These are phyloP conservation scores for Phaeosphaeria sp. DNA, from an alignment of 2,329 filamentous ascomycete species.

Conservation along the genomic window DNA sequence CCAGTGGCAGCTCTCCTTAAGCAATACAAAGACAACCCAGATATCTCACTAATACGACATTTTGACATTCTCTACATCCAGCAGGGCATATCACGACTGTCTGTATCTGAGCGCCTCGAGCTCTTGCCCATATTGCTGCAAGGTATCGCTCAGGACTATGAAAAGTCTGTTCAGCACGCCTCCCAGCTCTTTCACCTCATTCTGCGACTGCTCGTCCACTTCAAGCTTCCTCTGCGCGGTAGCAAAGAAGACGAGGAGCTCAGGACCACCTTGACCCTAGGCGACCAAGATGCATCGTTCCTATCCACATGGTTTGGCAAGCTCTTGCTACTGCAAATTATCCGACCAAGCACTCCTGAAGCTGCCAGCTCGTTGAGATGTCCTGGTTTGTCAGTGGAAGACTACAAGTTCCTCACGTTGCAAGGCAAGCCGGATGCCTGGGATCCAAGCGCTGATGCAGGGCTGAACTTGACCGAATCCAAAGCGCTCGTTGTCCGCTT, in stretches of 20 bases:
- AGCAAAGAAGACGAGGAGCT: constrained; percentile 78
- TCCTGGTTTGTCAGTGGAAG: constrained; percentile 68
- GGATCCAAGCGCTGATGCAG: constrained; percentile 65
- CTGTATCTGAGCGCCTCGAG: constrained; percentile 68
- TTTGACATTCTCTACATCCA: constrained; percentile 90
- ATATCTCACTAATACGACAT: constrained; percentile 78
- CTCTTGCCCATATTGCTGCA: constrained; percentile 74
- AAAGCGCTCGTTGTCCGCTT: constrained; percentile 74
- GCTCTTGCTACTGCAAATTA: constrained; percentile 69
- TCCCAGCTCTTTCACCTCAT: constrained; percentile 82
- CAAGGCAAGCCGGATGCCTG: constrained; percentile 73
- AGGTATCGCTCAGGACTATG: constrained; percentile 68
- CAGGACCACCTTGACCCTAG: constrained; percentile 69
- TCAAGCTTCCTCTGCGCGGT: constrained; percentile 75
- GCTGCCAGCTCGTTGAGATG: constrained; percentile 50
- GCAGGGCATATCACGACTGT: constrained; percentile 73
- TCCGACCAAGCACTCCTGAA: constrained; percentile 48
- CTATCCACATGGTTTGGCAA: constrained; percentile 78
- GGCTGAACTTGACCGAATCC: constrained; percentile 71
- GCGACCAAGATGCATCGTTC: constrained; percentile 74
- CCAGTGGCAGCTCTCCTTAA: constrained; percentile 84
- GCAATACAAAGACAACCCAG: constrained; percentile 80
- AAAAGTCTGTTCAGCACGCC: constrained; percentile 61
- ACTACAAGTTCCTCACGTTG: constrained; percentile 72
- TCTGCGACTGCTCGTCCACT: constrained; percentile 74